Evolutionary conservation across 257 asterid genomes (phyloP), one percentile per base, ranked within the genome.

Genomic region (Salvia hispanica): DNA sequence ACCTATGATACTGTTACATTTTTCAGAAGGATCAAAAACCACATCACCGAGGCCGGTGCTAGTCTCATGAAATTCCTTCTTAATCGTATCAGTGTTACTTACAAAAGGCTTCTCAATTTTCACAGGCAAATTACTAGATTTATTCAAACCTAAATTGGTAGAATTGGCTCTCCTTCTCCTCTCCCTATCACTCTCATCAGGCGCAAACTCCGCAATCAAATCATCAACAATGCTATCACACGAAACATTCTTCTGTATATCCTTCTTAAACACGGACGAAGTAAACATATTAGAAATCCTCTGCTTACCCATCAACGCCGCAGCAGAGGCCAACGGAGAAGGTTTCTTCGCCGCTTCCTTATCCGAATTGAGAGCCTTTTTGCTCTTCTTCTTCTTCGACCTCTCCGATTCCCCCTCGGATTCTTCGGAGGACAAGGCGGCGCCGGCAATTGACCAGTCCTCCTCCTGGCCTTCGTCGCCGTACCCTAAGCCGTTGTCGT

Each of bases 381-480:
- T 25, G 31, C 3, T 79, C 45, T 77, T 88, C 85, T 81, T 89
- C 60, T 80, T 86, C 78, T 84, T 93, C 59, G 75, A 77, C 79
- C 76, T 82, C 67, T 79, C 92, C 16, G 63, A 9, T 80, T 85
- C 96, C 3, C 79, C 97, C 28, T 82, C 97, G 0, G 94, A 86
- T 53, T 81, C 97, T 0, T 88, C 97, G 8, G 92, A 85, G 4
- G 95, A 90, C 2, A 73, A 33, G 3, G 83, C 55, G 13, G 56
- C 83, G 0, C 86, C 96, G 6, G 97, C 82, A 6, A 77, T 68
- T 9, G 95, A 79, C 99, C 97, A 93, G 55, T 93, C 99, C 62
- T 86, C 99, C 46, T 93, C 99, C 81, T 93, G 95, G 25, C 97
- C 99, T 78, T 88, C 95, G 33, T 93, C 97, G 13, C 92, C 95